Conservation (phyloP, 768 basidiomycete genomes). For the Suillus plorans region DNA sequence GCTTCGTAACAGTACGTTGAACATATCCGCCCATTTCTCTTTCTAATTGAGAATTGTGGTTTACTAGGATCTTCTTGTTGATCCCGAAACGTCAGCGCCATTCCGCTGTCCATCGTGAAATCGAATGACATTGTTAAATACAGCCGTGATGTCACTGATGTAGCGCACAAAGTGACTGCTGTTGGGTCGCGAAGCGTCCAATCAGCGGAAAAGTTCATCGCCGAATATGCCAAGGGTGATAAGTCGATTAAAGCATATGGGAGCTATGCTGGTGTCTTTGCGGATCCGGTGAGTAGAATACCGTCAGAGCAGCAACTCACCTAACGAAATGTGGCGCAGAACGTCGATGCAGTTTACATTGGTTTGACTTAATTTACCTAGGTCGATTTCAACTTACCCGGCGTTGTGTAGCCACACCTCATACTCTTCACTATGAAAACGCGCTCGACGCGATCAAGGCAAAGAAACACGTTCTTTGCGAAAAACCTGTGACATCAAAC, state of each 20-base stretch:
- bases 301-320: conserved; percentile 8
- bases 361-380: conserved; percentile 35
- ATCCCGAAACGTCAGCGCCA: conserved; percentile 66
- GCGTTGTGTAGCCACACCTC: conserved; percentile 66
- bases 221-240: conserved; percentile 48
- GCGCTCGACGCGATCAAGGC: conserved; percentile 73
- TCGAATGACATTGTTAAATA: neutral
- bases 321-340: conserved; percentile 32
- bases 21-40: neutral
- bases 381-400: neutral
- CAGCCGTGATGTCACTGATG: conserved; percentile 66
- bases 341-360: conserved; percentile 78
- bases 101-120: neutral
- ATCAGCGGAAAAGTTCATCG: conserved; percentile 72
- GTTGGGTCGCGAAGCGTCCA: conserved; percentile 74
- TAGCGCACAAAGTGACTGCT: conserved; percentile 66
- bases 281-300: conserved; percentile 53
- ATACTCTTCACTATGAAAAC: conserved; percentile 80
- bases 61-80: conserved; percentile 66
- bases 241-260: conserved; percentile 66
- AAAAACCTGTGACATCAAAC: conserved; percentile 86
- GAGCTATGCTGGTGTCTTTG: conserved; percentile 70
- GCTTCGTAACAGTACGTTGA: conserved; percentile 60
- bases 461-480: conserved; percentile 84
- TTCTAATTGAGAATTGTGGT: conserved; percentile 5